Percentiles rank a stretch among this genome's conserved stretches.
phyloP scores from a whole-genome alignment of 768 basidiomycete species.

The Rhizopogon vulgaris region DNA sequence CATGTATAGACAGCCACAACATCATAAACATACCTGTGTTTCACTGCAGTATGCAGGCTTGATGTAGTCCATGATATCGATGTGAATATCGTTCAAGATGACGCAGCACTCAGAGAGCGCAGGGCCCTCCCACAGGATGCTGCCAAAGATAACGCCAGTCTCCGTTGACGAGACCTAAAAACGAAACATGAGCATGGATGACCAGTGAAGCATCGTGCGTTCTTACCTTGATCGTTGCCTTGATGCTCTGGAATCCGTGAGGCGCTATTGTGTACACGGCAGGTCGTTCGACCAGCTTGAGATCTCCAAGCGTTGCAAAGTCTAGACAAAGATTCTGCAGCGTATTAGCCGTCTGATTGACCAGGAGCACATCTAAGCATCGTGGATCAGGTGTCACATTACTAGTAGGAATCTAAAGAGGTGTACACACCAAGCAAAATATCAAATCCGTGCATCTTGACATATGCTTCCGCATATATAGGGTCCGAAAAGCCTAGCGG shows the following conservation, averaged over 20 bases:
- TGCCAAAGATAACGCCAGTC: constrained; percentile 99
- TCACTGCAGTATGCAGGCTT: constrained; percentile 86
- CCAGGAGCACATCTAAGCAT: constrained; percentile 78
- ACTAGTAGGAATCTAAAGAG: background rate
- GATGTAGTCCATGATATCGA: constrained; percentile 70
- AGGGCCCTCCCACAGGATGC: constrained; percentile 92
- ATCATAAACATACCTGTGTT: constrained; percentile 57
- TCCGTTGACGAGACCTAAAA: constrained; percentile 84
- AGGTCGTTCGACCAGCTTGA: constrained; percentile 96
- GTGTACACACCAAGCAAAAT: constrained; percentile 70
- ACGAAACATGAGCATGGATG: background rate
- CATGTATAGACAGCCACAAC: background rate
- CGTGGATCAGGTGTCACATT: background rate
- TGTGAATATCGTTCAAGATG: constrained; percentile 94
- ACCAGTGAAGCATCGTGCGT: background rate
- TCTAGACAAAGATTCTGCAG: constrained; percentile 95
- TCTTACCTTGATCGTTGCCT: constrained; percentile 88
- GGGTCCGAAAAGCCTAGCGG: constrained; percentile 89
- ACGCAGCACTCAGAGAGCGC: constrained; percentile 86
- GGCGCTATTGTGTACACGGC: constrained; percentile 90
- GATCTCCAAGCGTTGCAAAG: constrained; percentile 94
- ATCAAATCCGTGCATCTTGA: constrained; percentile 97
- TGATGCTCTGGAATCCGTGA: constrained; percentile 97
- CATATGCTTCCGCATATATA: constrained; percentile 96
- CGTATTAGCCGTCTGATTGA: constrained; percentile 92